Percentiles rank a stretch among this genome's conserved stretches.
Evolutionary conservation across 805 yeast genomes (phyloP).

Genomic region (Starmerella bacillaris): DNA sequence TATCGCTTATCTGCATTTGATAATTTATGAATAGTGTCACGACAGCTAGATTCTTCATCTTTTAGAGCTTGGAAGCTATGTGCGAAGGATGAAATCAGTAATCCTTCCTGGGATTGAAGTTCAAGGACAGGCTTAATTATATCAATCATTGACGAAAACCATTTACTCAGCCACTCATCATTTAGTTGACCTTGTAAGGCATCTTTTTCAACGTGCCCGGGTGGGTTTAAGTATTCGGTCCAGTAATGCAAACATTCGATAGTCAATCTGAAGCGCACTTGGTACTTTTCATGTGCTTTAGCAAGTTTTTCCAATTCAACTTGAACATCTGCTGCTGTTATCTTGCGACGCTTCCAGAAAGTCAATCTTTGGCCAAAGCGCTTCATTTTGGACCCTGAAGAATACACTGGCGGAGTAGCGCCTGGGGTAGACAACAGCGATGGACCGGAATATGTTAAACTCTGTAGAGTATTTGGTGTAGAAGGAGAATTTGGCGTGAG

Average conservation of each 20-base stretch:
- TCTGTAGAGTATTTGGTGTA: not conserved
- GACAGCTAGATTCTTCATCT: constrained; percentile 12
- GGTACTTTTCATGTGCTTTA: constrained; percentile 14
- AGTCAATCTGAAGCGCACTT: constrained; percentile 5
- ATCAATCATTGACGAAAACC: constrained; percentile 5
- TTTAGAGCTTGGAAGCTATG: constrained; percentile 13
- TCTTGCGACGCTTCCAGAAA: constrained; percentile 9
- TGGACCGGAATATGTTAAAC: not conserved
- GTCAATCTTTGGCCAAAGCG: constrained; percentile 9
- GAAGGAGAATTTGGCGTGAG: too few species aligned
- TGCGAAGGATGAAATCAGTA: constrained; percentile 5
- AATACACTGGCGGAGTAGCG: not conserved
- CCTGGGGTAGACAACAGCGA: constrained; percentile 1
- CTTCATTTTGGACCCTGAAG: constrained; percentile 1
- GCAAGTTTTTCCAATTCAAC: constrained; percentile 7
- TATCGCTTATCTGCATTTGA: constrained; percentile 11
- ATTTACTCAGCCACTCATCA: constrained; percentile 7
- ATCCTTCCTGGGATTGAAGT: constrained; percentile 2
- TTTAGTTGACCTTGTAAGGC: constrained; percentile 3
- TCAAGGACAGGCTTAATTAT: constrained; percentile 3
- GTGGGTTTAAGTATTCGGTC: constrained; percentile 10
- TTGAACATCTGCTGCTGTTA: constrained; percentile 12
- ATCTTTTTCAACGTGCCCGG: not conserved
- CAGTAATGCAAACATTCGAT: constrained; percentile 12
- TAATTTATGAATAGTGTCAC: constrained; percentile 4